Conservation (phyloP, 164 flowering plant species). For the Umbellularia californica region DNA sequence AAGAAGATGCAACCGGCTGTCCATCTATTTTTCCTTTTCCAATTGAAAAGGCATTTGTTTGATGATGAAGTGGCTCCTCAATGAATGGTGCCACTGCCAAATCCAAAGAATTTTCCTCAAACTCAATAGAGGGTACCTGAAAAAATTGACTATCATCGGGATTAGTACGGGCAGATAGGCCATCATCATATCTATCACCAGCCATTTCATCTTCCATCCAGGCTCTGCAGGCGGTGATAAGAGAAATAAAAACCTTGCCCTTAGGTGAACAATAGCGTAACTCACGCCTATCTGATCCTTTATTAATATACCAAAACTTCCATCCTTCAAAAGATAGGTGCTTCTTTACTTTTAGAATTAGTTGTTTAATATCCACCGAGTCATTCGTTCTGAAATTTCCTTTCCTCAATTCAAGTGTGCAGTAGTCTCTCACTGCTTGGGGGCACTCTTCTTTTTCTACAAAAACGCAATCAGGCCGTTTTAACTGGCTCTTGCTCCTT, state of each 20-base stretch:
- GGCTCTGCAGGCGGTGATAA: slow-evolving; percentile 44
- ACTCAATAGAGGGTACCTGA: neutral
- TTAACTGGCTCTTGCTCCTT: neutral
- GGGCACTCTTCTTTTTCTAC: slow-evolving; percentile 32
- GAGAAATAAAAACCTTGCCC: slow-evolving; percentile 36
- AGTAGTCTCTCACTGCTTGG: slow-evolving; percentile 41
- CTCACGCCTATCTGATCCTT: slow-evolving; percentile 11
- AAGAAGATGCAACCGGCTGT: neutral
- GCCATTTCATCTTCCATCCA: slow-evolving; percentile 21
- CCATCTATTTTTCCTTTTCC: slow-evolving; percentile 1
- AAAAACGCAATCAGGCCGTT: neutral
- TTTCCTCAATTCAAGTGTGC: slow-evolving; percentile 1
- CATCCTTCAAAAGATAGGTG: slow-evolving; percentile 65
- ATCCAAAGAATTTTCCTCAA: slow-evolving; percentile 4
- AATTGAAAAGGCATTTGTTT: neutral
- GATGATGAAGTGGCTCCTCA: neutral
- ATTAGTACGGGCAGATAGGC: neutral
- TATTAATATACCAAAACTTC: slow-evolving; percentile 15
- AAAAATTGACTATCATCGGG: neutral
- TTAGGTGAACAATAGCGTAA: slow-evolving; percentile 44
- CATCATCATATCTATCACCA: slow-evolving; percentile 3
- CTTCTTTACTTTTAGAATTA: slow-evolving; percentile 35
- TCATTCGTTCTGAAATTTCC: neutral
- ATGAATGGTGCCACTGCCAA: neutral
- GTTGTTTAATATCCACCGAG: neutral